Base-by-base conservation (phyloP, 768 basidiomycete genomes). In the Mycena sanguinolenta region DNA sequence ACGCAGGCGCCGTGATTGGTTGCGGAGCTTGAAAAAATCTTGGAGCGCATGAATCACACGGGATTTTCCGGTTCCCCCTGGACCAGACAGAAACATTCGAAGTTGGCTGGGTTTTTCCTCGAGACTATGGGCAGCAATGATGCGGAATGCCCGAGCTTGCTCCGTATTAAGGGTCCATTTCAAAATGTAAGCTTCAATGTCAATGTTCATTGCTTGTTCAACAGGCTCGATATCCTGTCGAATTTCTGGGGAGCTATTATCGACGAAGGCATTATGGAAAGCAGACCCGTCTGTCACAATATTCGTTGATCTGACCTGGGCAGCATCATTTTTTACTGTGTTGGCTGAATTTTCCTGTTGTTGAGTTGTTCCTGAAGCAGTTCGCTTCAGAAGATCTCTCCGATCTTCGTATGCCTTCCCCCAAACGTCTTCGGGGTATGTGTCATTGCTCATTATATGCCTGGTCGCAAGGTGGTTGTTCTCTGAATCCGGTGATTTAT, bases 11-110 rank as follows among this genome's bases (percentile, higher is more conserved):
- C 77, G 67, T 0, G 23, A 8, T 55, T 84, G 70, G 0, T 72
- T 60, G 10, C 70, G 9, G 4, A 38, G 1, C 0, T 59, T 32
- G 71, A 84, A 85, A 50, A 81, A 82, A 1, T 77, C 75, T 23
- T 72, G 74, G 1, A 86, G 21, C 0, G 83, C 81, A 46, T 79
- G 65, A 1, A 86, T 80, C 0, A 86, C 82, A 19, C 77, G 63
- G 0, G 81, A 82, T 75, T 86, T 87, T 0, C 86, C 85, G 3
- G 85, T 86, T 1, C 85, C 85, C 7, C 82, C 84, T 0, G 84
- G 63, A 0, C 85, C 85, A 1, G 73, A 73, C 0, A 87, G 23
- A 32, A 79, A 82, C 82, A 85, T 82, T 0, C 75, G 63, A 9
- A 85, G 65, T 3, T 76, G 79, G 10, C 72, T 42, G 3, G 57